Evolutionary conservation across 2,329 filamentous ascomycete species (phyloP).

Genomic region (Penicillium sp.): DNA sequence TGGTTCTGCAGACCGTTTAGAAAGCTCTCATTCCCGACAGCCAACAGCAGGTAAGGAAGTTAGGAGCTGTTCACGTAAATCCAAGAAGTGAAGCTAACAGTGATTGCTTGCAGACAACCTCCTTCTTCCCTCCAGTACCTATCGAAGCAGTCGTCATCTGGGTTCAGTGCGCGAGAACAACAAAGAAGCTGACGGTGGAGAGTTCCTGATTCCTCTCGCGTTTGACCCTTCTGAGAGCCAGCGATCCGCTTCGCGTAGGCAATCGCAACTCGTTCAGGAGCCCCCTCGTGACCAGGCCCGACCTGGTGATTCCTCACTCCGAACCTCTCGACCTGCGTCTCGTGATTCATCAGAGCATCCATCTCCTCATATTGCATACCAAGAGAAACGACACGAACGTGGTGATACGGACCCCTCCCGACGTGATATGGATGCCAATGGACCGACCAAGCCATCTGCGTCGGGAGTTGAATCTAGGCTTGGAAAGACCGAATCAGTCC

Average conservation of each 20-base stretch:
- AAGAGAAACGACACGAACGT: slow-evolving; percentile 68
- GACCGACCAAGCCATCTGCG: slow-evolving; percentile 22
- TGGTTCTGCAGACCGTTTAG: slow-evolving; percentile 21
- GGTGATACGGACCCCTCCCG: slow-evolving; percentile 44
- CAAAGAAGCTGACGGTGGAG: slow-evolving; percentile 54
- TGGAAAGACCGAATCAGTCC: slow-evolving; percentile 48
- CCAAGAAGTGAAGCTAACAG: slow-evolving; percentile 1
- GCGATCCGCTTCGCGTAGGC: slow-evolving; percentile 49
- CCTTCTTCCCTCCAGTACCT: slow-evolving; percentile 67
- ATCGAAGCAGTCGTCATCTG: slow-evolving; percentile 68
- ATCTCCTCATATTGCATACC: slow-evolving; percentile 87
- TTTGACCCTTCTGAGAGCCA: slow-evolving; percentile 63
- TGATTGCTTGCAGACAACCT: slow-evolving; percentile 49
- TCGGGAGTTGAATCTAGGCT: slow-evolving; percentile 55
- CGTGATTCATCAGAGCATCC: slow-evolving; percentile 45
- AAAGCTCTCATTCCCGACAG: slow-evolving; percentile 24
- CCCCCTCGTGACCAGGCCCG: slow-evolving; percentile 42
- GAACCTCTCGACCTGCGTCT: slow-evolving; percentile 20
- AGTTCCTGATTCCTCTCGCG: slow-evolving; percentile 71
- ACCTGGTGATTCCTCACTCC: slow-evolving; percentile 25
- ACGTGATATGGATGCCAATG: slow-evolving; percentile 27
- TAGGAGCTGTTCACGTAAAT: background rate
- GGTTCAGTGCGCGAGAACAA: slow-evolving; percentile 47
- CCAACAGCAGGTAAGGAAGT: slow-evolving; percentile 30
- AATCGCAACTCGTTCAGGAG: slow-evolving; percentile 38